Evolutionary conservation across 1,284 basidiomycete genomes (phyloP).

Genomic region (Leccinum fuscescens): DNA sequence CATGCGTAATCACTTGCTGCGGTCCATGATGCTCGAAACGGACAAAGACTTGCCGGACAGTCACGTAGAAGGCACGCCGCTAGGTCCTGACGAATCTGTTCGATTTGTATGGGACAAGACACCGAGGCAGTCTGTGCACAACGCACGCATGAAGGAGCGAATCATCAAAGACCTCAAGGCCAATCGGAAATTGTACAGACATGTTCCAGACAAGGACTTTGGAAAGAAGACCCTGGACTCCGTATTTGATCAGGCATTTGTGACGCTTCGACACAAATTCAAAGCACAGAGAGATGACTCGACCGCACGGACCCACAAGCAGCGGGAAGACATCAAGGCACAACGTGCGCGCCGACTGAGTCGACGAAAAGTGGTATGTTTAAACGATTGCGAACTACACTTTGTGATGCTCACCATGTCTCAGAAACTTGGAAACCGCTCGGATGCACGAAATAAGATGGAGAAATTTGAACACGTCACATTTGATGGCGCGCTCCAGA

Average conservation of each 20-base stretch:
- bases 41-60: conserved; percentile 61
- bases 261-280: conserved; percentile 65
- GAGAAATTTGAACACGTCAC: conserved; percentile 51
- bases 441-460: conserved; percentile 52
- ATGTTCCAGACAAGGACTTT: conserved; percentile 66
- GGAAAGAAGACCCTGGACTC: conserved; percentile 56
- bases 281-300: conserved; percentile 52
- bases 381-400: not conserved
- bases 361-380: conserved; percentile 60
- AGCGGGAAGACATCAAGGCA: conserved; percentile 58
- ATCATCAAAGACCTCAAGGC: conserved; percentile 57
- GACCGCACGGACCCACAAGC: conserved; percentile 42
- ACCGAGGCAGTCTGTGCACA: conserved; percentile 66
- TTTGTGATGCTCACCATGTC: not conserved
- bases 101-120: conserved; percentile 79
- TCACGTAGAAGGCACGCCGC: conserved; percentile 49
- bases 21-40: conserved; percentile 52
- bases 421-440: conserved; percentile 66
- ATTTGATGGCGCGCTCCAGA: conserved; percentile 66
- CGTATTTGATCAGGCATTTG: conserved; percentile 68
- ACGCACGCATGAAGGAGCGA: conserved; percentile 64
- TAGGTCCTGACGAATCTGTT: conserved; percentile 49
- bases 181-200: conserved; percentile 53
- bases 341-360: conserved; percentile 55
- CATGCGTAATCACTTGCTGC: conserved; percentile 61